These are phyloP conservation scores for Ephemerocybe angulata DNA, from an alignment of 768 basidiomycete genomes.

Conservation along the genomic window DNA sequence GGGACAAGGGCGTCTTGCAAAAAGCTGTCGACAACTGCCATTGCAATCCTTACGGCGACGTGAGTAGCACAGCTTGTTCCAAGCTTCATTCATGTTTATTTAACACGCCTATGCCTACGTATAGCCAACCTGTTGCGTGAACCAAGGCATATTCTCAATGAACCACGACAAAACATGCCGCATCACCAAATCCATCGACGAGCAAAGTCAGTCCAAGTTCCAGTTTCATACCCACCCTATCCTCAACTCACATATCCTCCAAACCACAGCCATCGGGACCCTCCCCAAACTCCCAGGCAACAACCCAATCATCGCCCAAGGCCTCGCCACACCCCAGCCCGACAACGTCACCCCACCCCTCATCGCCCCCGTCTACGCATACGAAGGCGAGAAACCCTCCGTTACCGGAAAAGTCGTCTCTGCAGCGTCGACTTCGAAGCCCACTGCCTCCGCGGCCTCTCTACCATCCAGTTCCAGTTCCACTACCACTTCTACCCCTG, in stretches of 20 bases:
- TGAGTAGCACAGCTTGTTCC: constrained; percentile 17
- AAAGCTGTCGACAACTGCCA: constrained; percentile 52
- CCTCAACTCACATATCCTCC: constrained; percentile 2
- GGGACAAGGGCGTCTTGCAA: constrained; percentile 53
- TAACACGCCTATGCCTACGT: constrained; percentile 4
- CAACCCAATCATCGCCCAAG: constrained; percentile 45
- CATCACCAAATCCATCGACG: constrained; percentile 46
- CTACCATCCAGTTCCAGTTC: no score
- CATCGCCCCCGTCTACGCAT: constrained; percentile 43
- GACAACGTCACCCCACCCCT: constrained; percentile 36
- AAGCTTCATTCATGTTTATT: background rate
- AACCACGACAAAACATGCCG: constrained; percentile 38
- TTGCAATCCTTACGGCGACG: constrained; percentile 44
- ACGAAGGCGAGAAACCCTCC: constrained; percentile 40
- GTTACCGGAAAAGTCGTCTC: constrained; percentile 28
- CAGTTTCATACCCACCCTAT: background rate
- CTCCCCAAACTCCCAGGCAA: constrained; percentile 48
- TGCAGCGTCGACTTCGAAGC: constrained; percentile 5
- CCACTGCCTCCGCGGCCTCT: background rate
- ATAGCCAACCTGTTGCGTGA: constrained; percentile 42
- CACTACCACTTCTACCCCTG: background rate
- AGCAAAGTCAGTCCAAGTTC: constrained; percentile 39
- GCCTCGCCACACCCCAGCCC: constrained; percentile 28
- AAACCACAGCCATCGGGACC: constrained; percentile 40
- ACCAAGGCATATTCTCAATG: constrained; percentile 43